phyloP scores from a whole-genome alignment of 2,329 filamentous ascomycete genomes.

The Plenodomus biglobosus region DNA sequence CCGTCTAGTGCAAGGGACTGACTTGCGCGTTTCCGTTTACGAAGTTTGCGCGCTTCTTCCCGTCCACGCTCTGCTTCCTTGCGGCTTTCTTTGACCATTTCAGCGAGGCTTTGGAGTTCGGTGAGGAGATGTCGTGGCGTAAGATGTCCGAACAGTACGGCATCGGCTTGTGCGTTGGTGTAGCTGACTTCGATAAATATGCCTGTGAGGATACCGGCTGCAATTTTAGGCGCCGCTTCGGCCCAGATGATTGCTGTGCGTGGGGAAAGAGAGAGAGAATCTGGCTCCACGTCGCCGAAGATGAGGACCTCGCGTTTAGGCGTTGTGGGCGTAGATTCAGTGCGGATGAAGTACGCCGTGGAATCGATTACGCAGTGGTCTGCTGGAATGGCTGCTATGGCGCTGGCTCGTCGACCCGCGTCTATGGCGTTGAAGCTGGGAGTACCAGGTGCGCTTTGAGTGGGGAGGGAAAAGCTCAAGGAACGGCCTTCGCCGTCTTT shows the following conservation, averaged over 20 bases:
- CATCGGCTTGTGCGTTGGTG: conserved; percentile 74
- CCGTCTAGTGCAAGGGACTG: conserved; percentile 35
- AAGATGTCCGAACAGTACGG: conserved; percentile 83
- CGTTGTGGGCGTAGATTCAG: conserved; percentile 52
- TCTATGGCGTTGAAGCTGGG: conserved; percentile 31
- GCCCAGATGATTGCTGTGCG: conserved; percentile 83
- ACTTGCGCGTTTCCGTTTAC: conserved; percentile 65
- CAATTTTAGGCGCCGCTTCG: conserved; percentile 84
- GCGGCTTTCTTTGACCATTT: conserved; percentile 62
- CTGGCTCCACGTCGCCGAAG: conserved; percentile 94
- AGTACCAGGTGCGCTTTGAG: conserved; percentile 41
- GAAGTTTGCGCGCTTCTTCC: conserved; percentile 47
- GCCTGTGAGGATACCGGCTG: conserved; percentile 67
- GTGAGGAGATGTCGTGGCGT: conserved; percentile 79
- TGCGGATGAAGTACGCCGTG: conserved; percentile 90
- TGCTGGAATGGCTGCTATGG: conserved; percentile 23
- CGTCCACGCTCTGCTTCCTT: conserved; percentile 38
- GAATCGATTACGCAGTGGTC: conserved; percentile 75
- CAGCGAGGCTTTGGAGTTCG: conserved; percentile 73
- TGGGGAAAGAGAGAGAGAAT: conserved; percentile 77
- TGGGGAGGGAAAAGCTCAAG: conserved; percentile 38
- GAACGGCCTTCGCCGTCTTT: conserved; percentile 36
- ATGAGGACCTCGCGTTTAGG: conserved; percentile 72
- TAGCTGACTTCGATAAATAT: conserved; percentile 98
- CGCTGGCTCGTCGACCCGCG: conserved; percentile 19